Evolutionary conservation across 768 basidiomycete species (phyloP), one percentile per base, ranked within the genome.

Genomic region (Leccinum incarnatum): DNA sequence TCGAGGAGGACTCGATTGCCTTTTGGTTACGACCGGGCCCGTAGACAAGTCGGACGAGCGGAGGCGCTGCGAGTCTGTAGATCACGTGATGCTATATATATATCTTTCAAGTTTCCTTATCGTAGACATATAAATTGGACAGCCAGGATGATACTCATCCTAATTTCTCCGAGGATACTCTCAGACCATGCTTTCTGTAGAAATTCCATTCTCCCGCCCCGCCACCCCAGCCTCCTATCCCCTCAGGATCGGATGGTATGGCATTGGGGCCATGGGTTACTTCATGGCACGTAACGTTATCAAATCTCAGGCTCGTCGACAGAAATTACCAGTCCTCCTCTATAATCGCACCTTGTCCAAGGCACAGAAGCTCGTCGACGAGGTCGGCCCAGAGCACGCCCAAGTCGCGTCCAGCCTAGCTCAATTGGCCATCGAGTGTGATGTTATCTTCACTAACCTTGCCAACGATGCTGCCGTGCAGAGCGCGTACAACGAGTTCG

Each of bases 221-320:
- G 62, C 75, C 2, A 84, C 85, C 1, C 86, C 86, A 0, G 72
- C 72, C 5, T 62, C 56, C 6, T 70, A 71, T 56, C 67, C 72
- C 9, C 67, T 71, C 45, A 77, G 74, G 61, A 68, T 86, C 63
- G 85, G 83, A 56, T 71, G 66, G 66, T 68, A 67, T 63, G 79
- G 77, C 4, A 72, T 87, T 15, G 87, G 88, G 21, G 81, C 82
- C 21, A 90, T 93, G 83, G 91, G 89, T 10, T 83, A 78, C 65
- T 71, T 77, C 19, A 94, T 95, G 89, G 89, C 88, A 6, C 79
- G 80, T 37, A 96, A 95, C 72, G 79, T 96, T 34, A 90, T 89
- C 34, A 83, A 74, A 46, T 76, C 80, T 62, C 78, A 74, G 45
- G 75, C 80, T 62, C 78, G 74, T 48, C 71, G 74, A 42, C 42